Base-by-base conservation (phyloP, 371 early-diverging fungal genomes). In the Scutellospora calospora region DNA sequence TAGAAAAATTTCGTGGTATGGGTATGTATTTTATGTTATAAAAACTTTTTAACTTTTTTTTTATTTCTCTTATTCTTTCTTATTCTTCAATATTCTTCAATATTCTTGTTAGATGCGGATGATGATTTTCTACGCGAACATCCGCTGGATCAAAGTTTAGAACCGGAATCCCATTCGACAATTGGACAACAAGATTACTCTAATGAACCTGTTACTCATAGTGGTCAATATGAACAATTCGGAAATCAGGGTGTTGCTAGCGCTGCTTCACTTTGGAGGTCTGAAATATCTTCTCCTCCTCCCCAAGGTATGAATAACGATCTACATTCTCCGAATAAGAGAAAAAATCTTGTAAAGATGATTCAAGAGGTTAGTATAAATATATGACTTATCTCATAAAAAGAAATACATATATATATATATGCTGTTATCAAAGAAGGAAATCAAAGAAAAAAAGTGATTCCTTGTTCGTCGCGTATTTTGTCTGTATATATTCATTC, bases 271-370 rank as follows among this genome's bases (percentile, higher is more conserved):
- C 69, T 79, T 69, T 79, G 79, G 79, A 27, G 79, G 12, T 38
- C 29, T 35, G 79, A 79, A 69, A 22, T 79, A 55, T 25, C 33
- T 69, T 79, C 79, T 27, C 79, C 79, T 27, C 79, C 63, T 69
- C 27, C 45, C 12, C 72, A 72, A 72, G 68, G 68, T 18, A 12
- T 52, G 25, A 72, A 45, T 69, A 79, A 79, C 55, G 79, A 79
- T 69, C 79, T 71, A 25, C 55, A 69, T 57, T 68, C 79, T 12
- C 68, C 68, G 27, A 79, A 79, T 33, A 79, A 79, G 51, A 55
- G 82, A n/a, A 77, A 78, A 74, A 82, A 82, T 72, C 69, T 79
- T 31, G 82, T 82, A 14, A 79, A 82, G 45, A 78, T 82, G 82
- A 82, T 82, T 63, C 82, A 82, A 78, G 82, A 78, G 35, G 81